Evolutionary conservation across 2,329 filamentous ascomycete species (phyloP), one percentile per base, ranked within the genome.

Genomic region (Hymenoscyphus occultus): DNA sequence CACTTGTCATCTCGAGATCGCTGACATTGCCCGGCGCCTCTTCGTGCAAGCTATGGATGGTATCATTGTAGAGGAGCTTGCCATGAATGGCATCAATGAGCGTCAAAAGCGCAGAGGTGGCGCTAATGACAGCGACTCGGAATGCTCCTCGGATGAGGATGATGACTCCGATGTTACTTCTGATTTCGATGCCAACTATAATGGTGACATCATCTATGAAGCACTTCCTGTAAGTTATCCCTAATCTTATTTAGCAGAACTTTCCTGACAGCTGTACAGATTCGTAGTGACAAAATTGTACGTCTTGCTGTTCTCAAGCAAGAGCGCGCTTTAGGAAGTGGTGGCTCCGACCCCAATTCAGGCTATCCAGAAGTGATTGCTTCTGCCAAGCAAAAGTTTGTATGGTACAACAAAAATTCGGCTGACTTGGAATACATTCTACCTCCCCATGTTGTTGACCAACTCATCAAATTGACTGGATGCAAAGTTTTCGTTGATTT

Each of bases 401-500:
- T 65, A 5, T 71, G 68, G 64, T 56, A n/a, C 10, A 63, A 58
- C 56, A n/a, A 5, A 19, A 56, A 60, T 10, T 35, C 35, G 9
- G 5, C 35, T 10, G 59, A 59, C 13, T 35, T 71, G 4, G 66
- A 71, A 19, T 39, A 60, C 10, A 13, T 71, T 9, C n/a, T 69
- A 42, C 35, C 67, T 13, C 63, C 65, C 13, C n/a, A 40, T 1
- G 39, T 54, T 28, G 51, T 71, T 2, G n/a, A 56, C 10, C 42
- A 65, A 13, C 61, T 75, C 2, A 48, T 63, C 12, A 19, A 32
- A 3, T 45, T 72, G 31, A 74, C 72, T 7, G 62, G 63, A 6
- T 72, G 72, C 39, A 56, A 68, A 14, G 64, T 74, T 14, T 40
- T 63, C 5, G 70, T 67, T 56, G 56, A 67, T 39, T 39, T 67